phyloP scores from a whole-genome alignment of 2,329 filamentous ascomycete genomes.

The Phialophora expanda region DNA sequence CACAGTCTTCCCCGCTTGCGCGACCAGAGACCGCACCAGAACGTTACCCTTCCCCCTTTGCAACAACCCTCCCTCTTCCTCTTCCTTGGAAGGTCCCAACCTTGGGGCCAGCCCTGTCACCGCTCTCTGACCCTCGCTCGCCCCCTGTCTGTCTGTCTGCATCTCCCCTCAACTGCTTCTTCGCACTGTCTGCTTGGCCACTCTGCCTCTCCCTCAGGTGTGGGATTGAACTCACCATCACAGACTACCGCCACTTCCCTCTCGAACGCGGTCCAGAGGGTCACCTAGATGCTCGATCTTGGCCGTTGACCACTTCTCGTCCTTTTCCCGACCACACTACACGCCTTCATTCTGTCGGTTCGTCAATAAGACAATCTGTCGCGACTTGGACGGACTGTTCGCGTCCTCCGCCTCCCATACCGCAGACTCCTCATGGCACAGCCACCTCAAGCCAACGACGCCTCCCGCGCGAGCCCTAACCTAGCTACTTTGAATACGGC shows the following conservation, averaged over 20 bases:
- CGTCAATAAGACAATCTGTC: constrained; percentile 32
- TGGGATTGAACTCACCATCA: background rate
- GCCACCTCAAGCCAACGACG: constrained; percentile 25
- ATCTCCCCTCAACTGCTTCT: background rate
- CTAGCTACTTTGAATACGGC: constrained; percentile 26
- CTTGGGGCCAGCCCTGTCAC: background rate
- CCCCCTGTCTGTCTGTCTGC: constrained; percentile 2
- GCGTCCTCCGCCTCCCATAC: constrained; percentile 16
- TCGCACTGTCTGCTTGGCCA: constrained; percentile 3
- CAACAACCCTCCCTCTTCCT: background rate
- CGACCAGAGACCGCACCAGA: background rate
- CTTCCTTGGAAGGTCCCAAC: background rate
- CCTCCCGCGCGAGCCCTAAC: constrained; percentile 24
- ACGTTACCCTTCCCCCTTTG: background rate
- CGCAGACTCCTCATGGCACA: constrained; percentile 31
- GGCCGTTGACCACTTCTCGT: constrained; percentile 3
- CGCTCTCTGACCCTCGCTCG: background rate
- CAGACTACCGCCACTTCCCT: background rate
- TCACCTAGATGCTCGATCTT: background rate
- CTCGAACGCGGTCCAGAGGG: background rate
- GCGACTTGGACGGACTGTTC: constrained; percentile 25
- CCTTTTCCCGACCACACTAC: background rate
- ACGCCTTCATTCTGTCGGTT: background rate
- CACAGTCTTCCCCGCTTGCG: background rate
- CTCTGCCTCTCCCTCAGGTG: background rate